These are phyloP conservation scores for Boletus fagicola DNA, from an alignment of 768 basidiomycete species.

Conservation along the genomic window DNA sequence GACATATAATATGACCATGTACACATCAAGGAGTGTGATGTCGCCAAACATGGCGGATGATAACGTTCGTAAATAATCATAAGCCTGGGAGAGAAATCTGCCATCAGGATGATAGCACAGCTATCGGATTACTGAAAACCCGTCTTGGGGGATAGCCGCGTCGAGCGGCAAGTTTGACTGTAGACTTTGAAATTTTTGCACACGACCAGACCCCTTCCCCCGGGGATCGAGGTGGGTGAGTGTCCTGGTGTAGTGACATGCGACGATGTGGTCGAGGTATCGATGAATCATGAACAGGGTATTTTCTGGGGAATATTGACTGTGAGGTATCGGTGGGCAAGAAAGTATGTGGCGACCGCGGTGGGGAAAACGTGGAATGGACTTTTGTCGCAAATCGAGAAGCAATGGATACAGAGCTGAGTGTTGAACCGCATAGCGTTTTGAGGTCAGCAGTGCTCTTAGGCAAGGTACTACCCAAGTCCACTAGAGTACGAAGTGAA, in stretches of 20 bases:
- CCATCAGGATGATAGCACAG: constrained; percentile 11
- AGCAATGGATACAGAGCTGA: constrained; percentile 22
- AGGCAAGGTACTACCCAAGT: background rate
- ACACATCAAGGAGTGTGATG: constrained; percentile 15
- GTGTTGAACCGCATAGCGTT: constrained; percentile 17
- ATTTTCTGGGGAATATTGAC: constrained; percentile 4
- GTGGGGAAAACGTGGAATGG: constrained; percentile 3
- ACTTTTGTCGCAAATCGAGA: constrained; percentile 18
- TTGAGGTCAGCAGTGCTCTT: constrained; percentile 16
- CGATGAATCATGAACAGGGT: constrained; percentile 3
- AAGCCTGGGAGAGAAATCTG: background rate
- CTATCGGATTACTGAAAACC: constrained; percentile 23
- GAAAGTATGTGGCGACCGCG: constrained; percentile 4
- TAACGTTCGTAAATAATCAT: constrained; percentile 13
- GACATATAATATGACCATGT: constrained; percentile 1
- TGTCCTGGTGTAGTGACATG: constrained; percentile 8
- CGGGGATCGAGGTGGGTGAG: constrained; percentile 1
- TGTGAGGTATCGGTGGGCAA: constrained; percentile 9
- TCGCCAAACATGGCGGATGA: constrained; percentile 1
- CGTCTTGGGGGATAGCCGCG: constrained; percentile 19
- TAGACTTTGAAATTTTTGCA: constrained; percentile 32
- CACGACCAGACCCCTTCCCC: constrained; percentile 29
- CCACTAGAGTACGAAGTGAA: constrained; percentile 28
- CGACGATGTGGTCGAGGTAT: constrained; percentile 13
- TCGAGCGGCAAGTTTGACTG: constrained; percentile 28